Conservation (phyloP, 441 rosid species). For the Corymbia calophylla region DNA sequence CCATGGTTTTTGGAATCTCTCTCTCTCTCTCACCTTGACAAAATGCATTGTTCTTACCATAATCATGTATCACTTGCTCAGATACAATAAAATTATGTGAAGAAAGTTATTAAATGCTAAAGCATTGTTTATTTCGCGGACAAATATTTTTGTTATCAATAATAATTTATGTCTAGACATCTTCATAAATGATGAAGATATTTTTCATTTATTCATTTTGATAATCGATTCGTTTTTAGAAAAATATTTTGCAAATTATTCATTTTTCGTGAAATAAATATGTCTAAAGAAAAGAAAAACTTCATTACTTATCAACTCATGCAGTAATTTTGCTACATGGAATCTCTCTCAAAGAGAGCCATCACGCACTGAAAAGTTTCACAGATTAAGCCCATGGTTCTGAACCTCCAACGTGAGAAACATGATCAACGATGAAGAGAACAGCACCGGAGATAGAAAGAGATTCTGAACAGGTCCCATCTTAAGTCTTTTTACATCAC, state of each 20-base stretch:
- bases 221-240: rapidly evolving
- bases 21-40: neutral
- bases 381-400: neutral
- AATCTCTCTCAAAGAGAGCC: neutral
- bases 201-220: too few relatives aligned
- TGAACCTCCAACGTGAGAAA: neutral
- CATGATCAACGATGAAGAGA: neutral
- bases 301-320: neutral
- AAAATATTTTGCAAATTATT: neutral
- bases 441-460: neutral
- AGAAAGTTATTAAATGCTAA: neutral
- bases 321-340: neutral
- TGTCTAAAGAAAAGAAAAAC: neutral
- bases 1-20: neutral
- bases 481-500: neutral
- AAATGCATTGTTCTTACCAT: neutral
- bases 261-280: neutral
- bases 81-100: neutral
- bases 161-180: neutral
- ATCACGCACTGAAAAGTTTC: neutral
- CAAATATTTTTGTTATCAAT: neutral
- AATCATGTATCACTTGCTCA: neutral
- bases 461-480: neutral
- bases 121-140: neutral
- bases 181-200: too few relatives aligned